These are phyloP conservation scores for Phaeodactylum tricornutum DNA, from an alignment of 108 stramenopile genomes.

Conservation along the genomic window DNA sequence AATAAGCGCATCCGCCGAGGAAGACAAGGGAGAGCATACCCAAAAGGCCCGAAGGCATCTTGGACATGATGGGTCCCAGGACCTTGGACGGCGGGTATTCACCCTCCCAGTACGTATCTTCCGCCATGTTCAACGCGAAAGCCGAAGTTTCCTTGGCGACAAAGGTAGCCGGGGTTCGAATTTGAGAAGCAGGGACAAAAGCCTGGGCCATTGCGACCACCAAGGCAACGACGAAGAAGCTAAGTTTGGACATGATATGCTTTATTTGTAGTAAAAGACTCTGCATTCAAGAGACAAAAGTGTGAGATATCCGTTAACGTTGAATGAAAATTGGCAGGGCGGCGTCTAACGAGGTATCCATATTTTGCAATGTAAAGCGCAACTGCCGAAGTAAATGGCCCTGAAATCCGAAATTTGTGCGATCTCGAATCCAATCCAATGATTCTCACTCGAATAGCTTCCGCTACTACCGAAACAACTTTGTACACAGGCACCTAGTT, in stretches of 20 bases:
- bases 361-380: no score
- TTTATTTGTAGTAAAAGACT: no score
- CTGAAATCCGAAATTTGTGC: no score
- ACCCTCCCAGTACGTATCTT: conserved; percentile 87
- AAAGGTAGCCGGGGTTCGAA: conserved; percentile 4
- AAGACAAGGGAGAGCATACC: conserved; percentile 62
- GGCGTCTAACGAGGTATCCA: no score
- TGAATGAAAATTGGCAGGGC: no score
- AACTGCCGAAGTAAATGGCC: no score
- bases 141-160: background rate
- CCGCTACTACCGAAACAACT: no score
- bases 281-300: no score
- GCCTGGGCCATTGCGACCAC: conserved; percentile 63
- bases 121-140: conserved; percentile 42
- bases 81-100: conserved; percentile 89
- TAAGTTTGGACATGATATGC: conserved; percentile 43
- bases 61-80: conserved; percentile 89
- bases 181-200: conserved; percentile 46
- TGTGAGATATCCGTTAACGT: no score
- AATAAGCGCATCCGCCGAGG: conserved; percentile 55
- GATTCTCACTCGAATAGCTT: no score
- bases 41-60: conserved; percentile 84
- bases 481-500: no score
- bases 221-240: conserved; percentile 61
- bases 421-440: no score